Conservation (phyloP, 2,329 filamentous ascomycete genomes). For the Aureobasidium sp. region DNA sequence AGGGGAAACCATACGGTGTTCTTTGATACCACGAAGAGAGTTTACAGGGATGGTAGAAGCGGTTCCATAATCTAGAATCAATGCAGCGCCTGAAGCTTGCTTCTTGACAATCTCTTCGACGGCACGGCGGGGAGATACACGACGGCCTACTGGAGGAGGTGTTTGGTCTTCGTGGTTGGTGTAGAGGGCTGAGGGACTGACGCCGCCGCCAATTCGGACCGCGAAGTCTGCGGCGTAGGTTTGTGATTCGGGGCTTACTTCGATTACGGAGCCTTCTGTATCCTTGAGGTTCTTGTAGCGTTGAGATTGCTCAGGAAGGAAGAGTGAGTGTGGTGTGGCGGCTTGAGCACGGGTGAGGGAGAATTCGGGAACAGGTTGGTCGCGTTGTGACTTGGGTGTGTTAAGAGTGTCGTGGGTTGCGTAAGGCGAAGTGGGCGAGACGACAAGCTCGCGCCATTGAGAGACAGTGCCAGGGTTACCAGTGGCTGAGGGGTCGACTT, state of each 20-base stretch:
- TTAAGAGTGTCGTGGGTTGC: constrained; percentile 49
- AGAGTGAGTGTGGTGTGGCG: constrained; percentile 73
- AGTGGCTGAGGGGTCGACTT: constrained; percentile 22
- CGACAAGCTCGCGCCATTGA: constrained; percentile 79
- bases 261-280: constrained; percentile 64
- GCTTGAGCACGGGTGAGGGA: constrained; percentile 70
- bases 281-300: constrained; percentile 71
- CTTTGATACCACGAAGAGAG: constrained; percentile 80
- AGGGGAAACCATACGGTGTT: constrained; percentile 69
- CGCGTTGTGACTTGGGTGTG: constrained; percentile 34
- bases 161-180: constrained; percentile 13
- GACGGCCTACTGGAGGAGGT: background rate
- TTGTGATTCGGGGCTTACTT: constrained; percentile 82
- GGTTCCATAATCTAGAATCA: constrained; percentile 95
- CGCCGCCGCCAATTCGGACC: constrained; percentile 65
- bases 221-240: constrained; percentile 78
- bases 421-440: constrained; percentile 53
- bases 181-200: constrained; percentile 14
- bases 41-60: constrained; percentile 72
- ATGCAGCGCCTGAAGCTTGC: constrained; percentile 69
- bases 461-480: constrained; percentile 36
- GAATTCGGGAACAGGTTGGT: constrained; percentile 63
- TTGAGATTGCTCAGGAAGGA: constrained; percentile 73
- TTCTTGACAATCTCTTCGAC: constrained; percentile 43
- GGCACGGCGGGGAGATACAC: background rate